Evolutionary conservation across 495 filamentous ascomycete genomes (phyloP).

Genomic region (Astrothelium macrocarpum): DNA sequence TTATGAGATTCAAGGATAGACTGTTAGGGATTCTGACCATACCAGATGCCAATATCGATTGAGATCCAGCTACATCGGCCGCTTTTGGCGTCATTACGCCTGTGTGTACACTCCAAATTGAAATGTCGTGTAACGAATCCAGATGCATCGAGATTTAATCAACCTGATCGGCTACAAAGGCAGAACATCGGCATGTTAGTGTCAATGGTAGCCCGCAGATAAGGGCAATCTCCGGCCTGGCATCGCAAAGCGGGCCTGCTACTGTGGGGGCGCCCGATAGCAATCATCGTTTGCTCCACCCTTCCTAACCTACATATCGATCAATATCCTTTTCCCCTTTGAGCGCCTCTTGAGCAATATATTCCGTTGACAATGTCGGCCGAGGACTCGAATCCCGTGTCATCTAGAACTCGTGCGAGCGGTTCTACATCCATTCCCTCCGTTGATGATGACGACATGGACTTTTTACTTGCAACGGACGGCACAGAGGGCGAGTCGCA

Average conservation of each 20-base stretch:
- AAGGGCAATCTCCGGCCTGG: constrained; percentile 1
- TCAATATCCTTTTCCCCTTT: neutral
- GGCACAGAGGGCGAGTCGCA: constrained; percentile 28
- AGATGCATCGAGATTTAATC: neutral
- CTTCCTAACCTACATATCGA: neutral
- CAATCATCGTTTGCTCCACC: neutral
- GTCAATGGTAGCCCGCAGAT: neutral
- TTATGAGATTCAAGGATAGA: no score
- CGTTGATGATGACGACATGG: constrained; percentile 43
- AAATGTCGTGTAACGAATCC: no score
- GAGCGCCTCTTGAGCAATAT: neutral
- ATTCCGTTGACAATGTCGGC: neutral
- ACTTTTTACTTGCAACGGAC: constrained; percentile 26
- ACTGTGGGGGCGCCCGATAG: neutral
- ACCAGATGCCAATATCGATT: no score
- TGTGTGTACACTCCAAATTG: no score
- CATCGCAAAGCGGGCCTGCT: neutral
- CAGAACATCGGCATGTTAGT: constrained; percentile 5
- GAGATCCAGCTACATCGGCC: no score
- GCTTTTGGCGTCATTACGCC: no score
- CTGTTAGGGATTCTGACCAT: no score
- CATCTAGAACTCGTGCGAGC: neutral
- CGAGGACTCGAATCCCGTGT: neutral
- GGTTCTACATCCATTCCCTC: neutral
- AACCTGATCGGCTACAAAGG: neutral